A percentile compares a stretch with the other conserved stretches of the same genome.
phyloP scores from a whole-genome alignment of 2,329 filamentous ascomycete genomes.

The Exophiala sideris region DNA sequence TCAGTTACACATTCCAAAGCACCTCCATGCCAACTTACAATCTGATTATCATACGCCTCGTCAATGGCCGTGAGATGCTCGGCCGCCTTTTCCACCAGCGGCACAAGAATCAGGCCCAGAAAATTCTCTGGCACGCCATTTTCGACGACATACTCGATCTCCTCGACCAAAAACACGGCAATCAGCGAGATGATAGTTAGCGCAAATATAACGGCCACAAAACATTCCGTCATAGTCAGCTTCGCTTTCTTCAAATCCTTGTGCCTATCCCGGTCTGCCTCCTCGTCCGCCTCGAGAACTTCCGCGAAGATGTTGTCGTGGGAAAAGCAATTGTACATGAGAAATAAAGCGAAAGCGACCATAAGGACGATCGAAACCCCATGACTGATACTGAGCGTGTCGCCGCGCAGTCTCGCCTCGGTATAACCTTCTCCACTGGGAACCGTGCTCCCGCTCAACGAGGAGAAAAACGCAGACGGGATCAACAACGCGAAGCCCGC shows the following conservation, averaged over 20 bases:
- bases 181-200: slow-evolving; percentile 69
- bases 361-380: slow-evolving; percentile 69
- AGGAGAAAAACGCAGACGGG: slow-evolving; percentile 46
- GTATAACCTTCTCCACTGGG: slow-evolving; percentile 32
- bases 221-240: slow-evolving; percentile 70
- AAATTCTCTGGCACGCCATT: slow-evolving; percentile 57
- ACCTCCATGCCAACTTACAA: slow-evolving; percentile 20
- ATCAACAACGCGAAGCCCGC: slow-evolving; percentile 58
- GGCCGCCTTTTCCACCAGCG: slow-evolving; percentile 76
- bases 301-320: slow-evolving; percentile 75
- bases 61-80: slow-evolving; percentile 82
- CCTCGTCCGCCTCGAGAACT: slow-evolving; percentile 68
- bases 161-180: slow-evolving; percentile 67
- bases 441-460: slow-evolving; percentile 51
- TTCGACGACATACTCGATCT: slow-evolving; percentile 63
- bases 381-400: slow-evolving; percentile 65
- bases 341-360: slow-evolving; percentile 62
- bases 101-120: slow-evolving; percentile 64
- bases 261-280: slow-evolving; percentile 61
- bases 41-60: slow-evolving; percentile 75
- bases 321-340: slow-evolving; percentile 72
- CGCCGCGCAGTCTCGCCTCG: slow-evolving; percentile 44
- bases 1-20: slow-evolving; percentile 14
- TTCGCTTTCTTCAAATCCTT: slow-evolving; percentile 61
- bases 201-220: slow-evolving; percentile 62